These are phyloP conservation scores for Setaria viridis DNA, from an alignment of 202 grass and related monocot genomes.

Conservation along the genomic window DNA sequence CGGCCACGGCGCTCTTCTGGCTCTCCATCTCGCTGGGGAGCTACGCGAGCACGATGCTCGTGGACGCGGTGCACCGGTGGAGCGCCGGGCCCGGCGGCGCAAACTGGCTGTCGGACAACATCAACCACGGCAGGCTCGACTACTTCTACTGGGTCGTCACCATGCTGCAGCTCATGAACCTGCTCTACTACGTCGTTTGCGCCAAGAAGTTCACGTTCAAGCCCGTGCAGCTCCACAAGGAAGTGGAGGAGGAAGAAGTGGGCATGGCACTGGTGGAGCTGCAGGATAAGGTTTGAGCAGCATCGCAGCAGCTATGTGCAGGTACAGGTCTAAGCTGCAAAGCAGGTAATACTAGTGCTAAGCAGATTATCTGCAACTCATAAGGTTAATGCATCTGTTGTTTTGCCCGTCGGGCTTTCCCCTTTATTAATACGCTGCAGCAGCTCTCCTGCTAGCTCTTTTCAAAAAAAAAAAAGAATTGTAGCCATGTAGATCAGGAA, in stretches of 20 bases:
- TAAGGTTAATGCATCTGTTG: not conserved
- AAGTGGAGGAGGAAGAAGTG: constrained; percentile 17
- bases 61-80: constrained; percentile 67
- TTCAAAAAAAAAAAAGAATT: too few relatives aligned
- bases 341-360: not conserved
- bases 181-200: constrained; percentile 69
- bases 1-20: constrained; percentile 74
- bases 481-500: constrained; percentile 24
- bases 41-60: constrained; percentile 71
- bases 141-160: constrained; percentile 87
- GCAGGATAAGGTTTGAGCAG: constrained; percentile 43
- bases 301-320: not conserved
- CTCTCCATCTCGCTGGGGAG: constrained; percentile 77
- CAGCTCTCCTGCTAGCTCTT: too few relatives aligned
- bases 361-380: not conserved
- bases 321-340: constrained; percentile 32
- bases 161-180: constrained; percentile 60
- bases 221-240: constrained; percentile 44
- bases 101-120: constrained; percentile 83
- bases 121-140: constrained; percentile 74
- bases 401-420: too few relatives aligned
- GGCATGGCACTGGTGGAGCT: constrained; percentile 38
- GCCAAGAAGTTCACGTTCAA: constrained; percentile 75
- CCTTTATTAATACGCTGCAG: too few relatives aligned
- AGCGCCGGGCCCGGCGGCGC: constrained; percentile 51